phyloP scores from a whole-genome alignment of 2,329 filamentous ascomycete genomes.

The Aspergillus texensis region DNA sequence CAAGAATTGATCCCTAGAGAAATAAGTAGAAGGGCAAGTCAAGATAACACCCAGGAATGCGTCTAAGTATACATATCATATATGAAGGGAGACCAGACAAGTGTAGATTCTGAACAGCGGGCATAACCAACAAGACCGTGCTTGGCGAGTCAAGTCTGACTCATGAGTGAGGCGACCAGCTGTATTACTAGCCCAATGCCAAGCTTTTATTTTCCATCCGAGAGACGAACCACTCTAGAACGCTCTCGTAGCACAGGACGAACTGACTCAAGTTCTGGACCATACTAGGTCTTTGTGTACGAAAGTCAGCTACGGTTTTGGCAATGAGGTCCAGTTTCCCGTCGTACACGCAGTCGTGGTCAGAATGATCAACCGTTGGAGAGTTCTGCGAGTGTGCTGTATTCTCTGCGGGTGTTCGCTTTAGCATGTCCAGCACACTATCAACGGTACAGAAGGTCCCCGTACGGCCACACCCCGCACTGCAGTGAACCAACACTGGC shows the following conservation, averaged over 20 bases:
- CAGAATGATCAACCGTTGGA: slow-evolving; percentile 24
- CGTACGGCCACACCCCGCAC: slow-evolving; percentile 91
- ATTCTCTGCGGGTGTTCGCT: slow-evolving; percentile 67
- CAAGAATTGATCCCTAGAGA: neutral
- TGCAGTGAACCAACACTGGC: slow-evolving; percentile 91
- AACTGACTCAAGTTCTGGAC: slow-evolving; percentile 92
- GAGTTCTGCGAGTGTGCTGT: slow-evolving; percentile 16
- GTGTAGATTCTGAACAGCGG: slow-evolving; percentile 8
- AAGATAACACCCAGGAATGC: slow-evolving; percentile 16
- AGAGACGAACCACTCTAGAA: slow-evolving; percentile 78
- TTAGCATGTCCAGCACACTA: slow-evolving; percentile 93
- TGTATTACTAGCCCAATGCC: slow-evolving; percentile 6
- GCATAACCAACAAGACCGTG: neutral
- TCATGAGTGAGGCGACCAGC: neutral
- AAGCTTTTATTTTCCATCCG: slow-evolving; percentile 21
- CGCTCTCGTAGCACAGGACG: slow-evolving; percentile 93
- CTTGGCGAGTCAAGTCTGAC: neutral
- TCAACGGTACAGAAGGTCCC: slow-evolving; percentile 97
- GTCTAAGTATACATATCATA: slow-evolving; percentile 11
- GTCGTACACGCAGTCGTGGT: slow-evolving; percentile 67
- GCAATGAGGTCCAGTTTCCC: slow-evolving; percentile 78
- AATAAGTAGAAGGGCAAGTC: neutral
- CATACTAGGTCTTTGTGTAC: slow-evolving; percentile 88
- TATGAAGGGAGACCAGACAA: neutral
- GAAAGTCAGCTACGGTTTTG: slow-evolving; percentile 87